Conservation (phyloP, 2,329 filamentous ascomycete species). For the Trichoderma hamatum region DNA sequence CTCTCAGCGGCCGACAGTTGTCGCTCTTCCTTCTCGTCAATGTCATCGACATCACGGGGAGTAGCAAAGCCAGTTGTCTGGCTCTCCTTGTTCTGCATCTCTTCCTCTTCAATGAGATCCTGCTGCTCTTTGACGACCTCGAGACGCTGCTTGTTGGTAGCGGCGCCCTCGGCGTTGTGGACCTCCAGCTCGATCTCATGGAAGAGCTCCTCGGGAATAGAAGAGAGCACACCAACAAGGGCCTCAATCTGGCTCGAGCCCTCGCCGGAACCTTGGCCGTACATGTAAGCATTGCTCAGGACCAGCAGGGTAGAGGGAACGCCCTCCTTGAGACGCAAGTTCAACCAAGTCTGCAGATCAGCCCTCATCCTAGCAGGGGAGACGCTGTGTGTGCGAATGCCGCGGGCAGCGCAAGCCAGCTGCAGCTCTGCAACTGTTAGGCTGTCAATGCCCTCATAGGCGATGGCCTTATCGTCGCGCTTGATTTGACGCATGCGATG, state of each 20-base stretch:
- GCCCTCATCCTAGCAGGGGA: constrained; percentile 85
- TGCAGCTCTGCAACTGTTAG: constrained; percentile 93
- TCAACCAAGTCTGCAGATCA: constrained; percentile 91
- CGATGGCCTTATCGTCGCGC: constrained; percentile 92
- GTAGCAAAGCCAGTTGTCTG: constrained; percentile 73
- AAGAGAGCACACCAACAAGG: constrained; percentile 86
- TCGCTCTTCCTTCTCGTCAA: constrained; percentile 89
- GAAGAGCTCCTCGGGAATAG: constrained; percentile 97
- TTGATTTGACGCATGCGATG: constrained; percentile 99
- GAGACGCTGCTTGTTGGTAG: constrained; percentile 97
- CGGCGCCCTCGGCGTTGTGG: constrained; percentile 92
- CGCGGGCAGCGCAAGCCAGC: constrained; percentile 86
- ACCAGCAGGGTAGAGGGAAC: constrained; percentile 97
- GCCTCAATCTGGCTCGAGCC: constrained; percentile 91
- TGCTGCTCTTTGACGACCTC: constrained; percentile 98
- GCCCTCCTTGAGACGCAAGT: constrained; percentile 87
- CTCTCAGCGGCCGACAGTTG: constrained; percentile 53
- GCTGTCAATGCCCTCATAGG: constrained; percentile 88
- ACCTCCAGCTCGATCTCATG: constrained; percentile 99
- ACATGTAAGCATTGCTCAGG: constrained; percentile 96
- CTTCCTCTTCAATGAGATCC: constrained; percentile 96
- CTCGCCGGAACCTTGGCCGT: constrained; percentile 85
- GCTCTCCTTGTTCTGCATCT: constrained; percentile 83
- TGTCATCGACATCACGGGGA: constrained; percentile 85
- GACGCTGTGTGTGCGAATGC: constrained; percentile 89